phyloP scores from a whole-genome alignment of 169 alveolate species.

The Eimeria tenella region DNA sequence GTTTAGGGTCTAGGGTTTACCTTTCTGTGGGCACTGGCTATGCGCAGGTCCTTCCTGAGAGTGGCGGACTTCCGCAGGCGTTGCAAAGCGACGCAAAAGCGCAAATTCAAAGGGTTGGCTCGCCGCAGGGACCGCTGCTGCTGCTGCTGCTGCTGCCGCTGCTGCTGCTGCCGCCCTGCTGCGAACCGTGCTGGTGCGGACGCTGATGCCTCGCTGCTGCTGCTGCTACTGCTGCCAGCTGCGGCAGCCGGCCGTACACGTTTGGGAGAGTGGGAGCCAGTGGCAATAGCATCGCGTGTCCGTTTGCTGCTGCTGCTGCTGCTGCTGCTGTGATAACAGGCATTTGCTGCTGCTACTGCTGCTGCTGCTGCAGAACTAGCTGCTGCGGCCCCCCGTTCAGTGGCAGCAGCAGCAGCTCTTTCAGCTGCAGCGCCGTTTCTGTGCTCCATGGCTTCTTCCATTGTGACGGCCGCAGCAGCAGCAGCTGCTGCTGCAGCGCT shows the following conservation, averaged over 20 bases:
- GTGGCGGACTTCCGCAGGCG: slow-evolving; percentile 3
- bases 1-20: neutral
- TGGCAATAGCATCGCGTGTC: neutral
- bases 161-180: neutral
- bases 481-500: slow-evolving; percentile 67
- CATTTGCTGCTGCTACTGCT: slow-evolving; percentile 15
- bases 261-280: neutral
- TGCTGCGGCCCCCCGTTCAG: neutral
- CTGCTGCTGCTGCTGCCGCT: neutral
- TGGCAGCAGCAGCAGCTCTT: slow-evolving; percentile 22
- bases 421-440: neutral
- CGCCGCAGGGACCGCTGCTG: slow-evolving; percentile 4
- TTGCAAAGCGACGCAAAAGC: neutral
- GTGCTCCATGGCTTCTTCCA: neutral
- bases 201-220: neutral
- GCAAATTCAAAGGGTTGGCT: neutral
- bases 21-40: neutral
- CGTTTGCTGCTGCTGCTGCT: neutral
- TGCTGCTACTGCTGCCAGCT: too few species aligned
- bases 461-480: neutral
- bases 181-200: neutral
- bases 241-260: neutral
- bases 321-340: neutral
- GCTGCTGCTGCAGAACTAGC: neutral
- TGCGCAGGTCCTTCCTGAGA: slow-evolving; percentile 9